These are phyloP conservation scores for Irpex sp. DNA, from an alignment of 1,284 basidiomycete species.

Conservation along the genomic window DNA sequence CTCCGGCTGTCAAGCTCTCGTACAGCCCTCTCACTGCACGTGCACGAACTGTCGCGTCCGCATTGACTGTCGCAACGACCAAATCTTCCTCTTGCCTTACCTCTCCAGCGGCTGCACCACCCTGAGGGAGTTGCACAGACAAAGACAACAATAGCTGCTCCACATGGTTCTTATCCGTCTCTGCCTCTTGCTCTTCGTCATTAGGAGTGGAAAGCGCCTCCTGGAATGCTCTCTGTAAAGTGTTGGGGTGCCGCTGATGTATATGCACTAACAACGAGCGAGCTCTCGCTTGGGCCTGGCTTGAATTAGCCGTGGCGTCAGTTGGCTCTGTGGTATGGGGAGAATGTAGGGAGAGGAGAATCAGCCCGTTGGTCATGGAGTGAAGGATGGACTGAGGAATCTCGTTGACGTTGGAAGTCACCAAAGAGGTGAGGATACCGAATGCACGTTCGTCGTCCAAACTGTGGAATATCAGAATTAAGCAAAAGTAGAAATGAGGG, in stretches of 20 bases:
- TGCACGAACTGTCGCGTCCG: conserved; percentile 46
- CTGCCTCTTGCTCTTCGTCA: conserved; percentile 26
- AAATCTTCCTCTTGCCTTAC: conserved; percentile 29
- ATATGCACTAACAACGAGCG: conserved; percentile 15
- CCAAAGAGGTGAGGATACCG: conserved; percentile 40
- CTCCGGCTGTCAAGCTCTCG: conserved; percentile 29
- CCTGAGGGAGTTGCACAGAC: conserved; percentile 34
- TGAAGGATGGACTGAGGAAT: conserved; percentile 37
- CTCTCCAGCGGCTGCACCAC: conserved; percentile 2
- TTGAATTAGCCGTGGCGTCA: background rate
- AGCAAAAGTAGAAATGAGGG: background rate
- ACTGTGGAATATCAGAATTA: conserved; percentile 29
- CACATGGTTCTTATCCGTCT: conserved; percentile 34
- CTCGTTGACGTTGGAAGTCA: conserved; percentile 35
- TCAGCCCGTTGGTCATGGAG: conserved; percentile 37
- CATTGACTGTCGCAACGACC: conserved; percentile 52
- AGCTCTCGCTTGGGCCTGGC: background rate
- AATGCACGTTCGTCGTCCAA: conserved; percentile 37
- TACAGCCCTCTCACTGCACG: conserved; percentile 51
- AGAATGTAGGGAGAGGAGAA: background rate
- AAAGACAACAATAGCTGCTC: conserved; percentile 55
- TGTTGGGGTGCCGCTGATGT: conserved; percentile 40
- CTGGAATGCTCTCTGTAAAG: conserved; percentile 41
- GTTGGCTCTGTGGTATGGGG: too few species aligned
- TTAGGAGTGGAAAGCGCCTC: conserved; percentile 23